phyloP scores from a whole-genome alignment of 768 basidiomycete genomes.

The Xerocomellus amylosporus region DNA sequence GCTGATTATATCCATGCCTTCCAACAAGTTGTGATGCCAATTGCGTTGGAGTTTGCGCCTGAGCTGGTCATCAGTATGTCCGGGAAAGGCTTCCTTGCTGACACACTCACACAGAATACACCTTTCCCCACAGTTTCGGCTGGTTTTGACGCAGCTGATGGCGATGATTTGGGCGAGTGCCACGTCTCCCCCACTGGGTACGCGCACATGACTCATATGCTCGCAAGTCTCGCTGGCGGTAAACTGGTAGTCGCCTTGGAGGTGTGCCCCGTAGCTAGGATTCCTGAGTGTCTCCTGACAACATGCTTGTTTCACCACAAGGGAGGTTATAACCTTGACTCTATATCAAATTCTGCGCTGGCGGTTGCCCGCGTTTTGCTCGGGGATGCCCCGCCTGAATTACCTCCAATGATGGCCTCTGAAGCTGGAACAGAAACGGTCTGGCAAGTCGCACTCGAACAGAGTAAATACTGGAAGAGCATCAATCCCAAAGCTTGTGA shows the following conservation, averaged over 20 bases:
- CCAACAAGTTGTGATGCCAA: constrained; percentile 94
- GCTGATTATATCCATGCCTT: constrained; percentile 97
- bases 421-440: constrained; percentile 87
- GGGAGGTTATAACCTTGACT: constrained; percentile 94
- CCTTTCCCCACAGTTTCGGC: constrained; percentile 71
- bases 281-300: constrained; percentile 1
- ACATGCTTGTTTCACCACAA: constrained; percentile 29
- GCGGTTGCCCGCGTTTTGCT: constrained; percentile 88
- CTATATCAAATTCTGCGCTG: constrained; percentile 82
- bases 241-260: constrained; percentile 91
- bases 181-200: constrained; percentile 89
- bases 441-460: constrained; percentile 81
- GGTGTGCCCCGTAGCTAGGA: constrained; percentile 43
- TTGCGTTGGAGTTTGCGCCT: constrained; percentile 93
- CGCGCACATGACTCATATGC: constrained; percentile 99
- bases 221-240: constrained; percentile 82
- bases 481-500: constrained; percentile 81
- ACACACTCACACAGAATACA: not conserved
- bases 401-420: constrained; percentile 70
- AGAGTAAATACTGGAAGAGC: constrained; percentile 89
- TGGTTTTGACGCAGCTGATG: constrained; percentile 94
- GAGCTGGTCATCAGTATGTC: constrained; percentile 91
- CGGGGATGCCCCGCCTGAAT: constrained; percentile 78
- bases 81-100: not conserved
- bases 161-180: constrained; percentile 90